Base-by-base conservation (phyloP, 495 filamentous ascomycete genomes). In the Chaetomium tenue region DNA sequence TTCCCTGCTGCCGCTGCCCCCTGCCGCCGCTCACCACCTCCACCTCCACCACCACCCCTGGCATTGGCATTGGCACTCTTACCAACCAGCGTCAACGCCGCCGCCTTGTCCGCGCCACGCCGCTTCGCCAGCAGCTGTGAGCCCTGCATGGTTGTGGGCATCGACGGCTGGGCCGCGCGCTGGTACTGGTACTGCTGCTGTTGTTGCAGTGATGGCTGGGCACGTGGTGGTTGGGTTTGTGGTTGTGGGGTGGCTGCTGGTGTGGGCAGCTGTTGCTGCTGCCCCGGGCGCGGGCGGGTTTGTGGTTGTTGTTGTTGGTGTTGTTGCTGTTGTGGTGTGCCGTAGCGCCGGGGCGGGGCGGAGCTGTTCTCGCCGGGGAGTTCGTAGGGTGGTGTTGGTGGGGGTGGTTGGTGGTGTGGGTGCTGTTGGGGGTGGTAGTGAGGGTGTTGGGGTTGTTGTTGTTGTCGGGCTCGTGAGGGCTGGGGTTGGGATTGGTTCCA, bases 41-140 rank as follows among this genome's bases (percentile, higher is more conserved):
- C 22, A 30, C 47, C 62, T 68, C 70, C n/a, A 66, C 57, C 42
- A 61, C 53, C 52, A 70, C 73, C 44, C 70, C 62, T 60, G 40
- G 33, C 33, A 13, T 52, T 59, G 28, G 42, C 30, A n/a, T 20
- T 44, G 28, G 2, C 28, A 30, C 28, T 6, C 28, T 30, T 30
- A 30, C 46, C 3, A 9, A 16, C 69, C 5, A 83, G 70, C 22
- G 68, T 58, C 18, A 84, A 70, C 18, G 78, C 71, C 0, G 74
- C 74, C 2, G 78, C 81, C 59, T 75, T 78, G 28, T 81, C 77
- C 16, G 76, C 74, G 6, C 83, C 83, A 16, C 80, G 67, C 5
- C 82, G 73, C 68, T 85, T 83, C 2, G 81, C 76, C 0, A 42
- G 33, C 3, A 85, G 73, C 11, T 82, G 72, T 6, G 78, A 76